phyloP scores from a whole-genome alignment of 768 basidiomycete species.

The Rhizopogon roseolus region DNA sequence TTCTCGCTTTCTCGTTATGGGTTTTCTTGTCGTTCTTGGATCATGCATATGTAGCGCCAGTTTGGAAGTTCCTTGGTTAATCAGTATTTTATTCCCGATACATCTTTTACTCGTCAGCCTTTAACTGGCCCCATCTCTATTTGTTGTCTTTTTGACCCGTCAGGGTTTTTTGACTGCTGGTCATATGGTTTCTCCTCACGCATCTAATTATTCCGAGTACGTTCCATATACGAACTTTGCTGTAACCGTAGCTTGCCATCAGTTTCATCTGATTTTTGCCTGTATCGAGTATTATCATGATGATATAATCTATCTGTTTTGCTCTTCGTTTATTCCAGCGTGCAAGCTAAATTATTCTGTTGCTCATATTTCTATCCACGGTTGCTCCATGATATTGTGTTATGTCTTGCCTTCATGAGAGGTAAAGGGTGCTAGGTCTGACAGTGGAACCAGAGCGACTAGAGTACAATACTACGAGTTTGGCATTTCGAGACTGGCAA shows the following conservation, averaged over 20 bases:
- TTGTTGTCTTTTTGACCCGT: background rate
- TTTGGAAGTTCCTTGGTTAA: background rate
- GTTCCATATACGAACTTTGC: background rate
- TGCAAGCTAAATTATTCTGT: too few species aligned
- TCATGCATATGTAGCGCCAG: too few species aligned
- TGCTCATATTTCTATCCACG: too few species aligned
- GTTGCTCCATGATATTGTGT: too few species aligned
- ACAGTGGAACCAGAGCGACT: too few species aligned
- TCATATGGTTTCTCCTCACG: background rate
- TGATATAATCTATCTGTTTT: background rate
- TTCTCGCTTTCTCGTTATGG: constrained; percentile 1
- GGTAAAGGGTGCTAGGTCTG: too few species aligned
- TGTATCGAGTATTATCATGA: constrained; percentile 1
- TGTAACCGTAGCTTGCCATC: background rate
- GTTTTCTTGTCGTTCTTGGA: background rate
- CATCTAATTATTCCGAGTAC: background rate
- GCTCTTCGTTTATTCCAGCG: background rate
- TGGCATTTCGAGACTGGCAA: too few species aligned
- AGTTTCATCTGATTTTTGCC: background rate
- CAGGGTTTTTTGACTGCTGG: constrained; percentile 1
- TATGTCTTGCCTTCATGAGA: too few species aligned
- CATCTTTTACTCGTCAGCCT: background rate
- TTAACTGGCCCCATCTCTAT: background rate
- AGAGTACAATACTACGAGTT: too few species aligned
- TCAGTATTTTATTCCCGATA: background rate